These are phyloP conservation scores for Candida peoriensis DNA, from an alignment of 805 yeast genomes.

Conservation along the genomic window DNA sequence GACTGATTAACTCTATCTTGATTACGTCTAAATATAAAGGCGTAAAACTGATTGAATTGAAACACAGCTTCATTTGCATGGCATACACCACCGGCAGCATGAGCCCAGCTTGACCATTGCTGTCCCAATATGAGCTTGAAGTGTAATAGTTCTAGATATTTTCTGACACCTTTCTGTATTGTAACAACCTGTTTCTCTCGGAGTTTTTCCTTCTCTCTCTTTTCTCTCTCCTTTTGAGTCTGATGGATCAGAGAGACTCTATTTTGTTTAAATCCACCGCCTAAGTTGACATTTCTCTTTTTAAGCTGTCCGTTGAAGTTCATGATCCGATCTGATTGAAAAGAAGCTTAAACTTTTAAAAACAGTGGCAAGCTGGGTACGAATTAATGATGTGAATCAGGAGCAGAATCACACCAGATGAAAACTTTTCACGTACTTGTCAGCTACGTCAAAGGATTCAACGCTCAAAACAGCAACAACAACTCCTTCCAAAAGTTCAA, in stretches of 20 bases:
- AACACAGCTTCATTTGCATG: constrained; percentile 10
- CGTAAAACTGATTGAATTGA: constrained; percentile 29
- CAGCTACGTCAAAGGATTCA: too few species aligned
- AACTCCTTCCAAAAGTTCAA: too few species aligned
- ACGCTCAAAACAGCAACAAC: too few species aligned
- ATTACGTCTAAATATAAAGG: constrained; percentile 14
- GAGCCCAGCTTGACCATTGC: constrained; percentile 24
- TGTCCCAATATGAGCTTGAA: constrained; percentile 20
- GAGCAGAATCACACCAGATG: too few species aligned
- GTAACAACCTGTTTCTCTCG: constrained; percentile 43
- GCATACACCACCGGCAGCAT: too few species aligned
- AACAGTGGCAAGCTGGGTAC: too few species aligned
- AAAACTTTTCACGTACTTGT: too few species aligned
- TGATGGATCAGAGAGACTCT: constrained; percentile 48
- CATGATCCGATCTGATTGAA: too few species aligned
- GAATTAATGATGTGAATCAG: too few species aligned
- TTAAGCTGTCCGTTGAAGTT: constrained; percentile 66
- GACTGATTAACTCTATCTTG: constrained; percentile 4
- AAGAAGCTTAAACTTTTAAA: too few species aligned
- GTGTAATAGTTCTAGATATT: constrained; percentile 29
- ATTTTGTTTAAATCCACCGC: constrained; percentile 33
- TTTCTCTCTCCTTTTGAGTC: constrained; percentile 60
- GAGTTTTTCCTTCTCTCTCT: constrained; percentile 52
- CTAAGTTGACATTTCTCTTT: constrained; percentile 57
- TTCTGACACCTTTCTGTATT: constrained; percentile 47